Percentiles rank a stretch among this genome's conserved stretches.
phyloP scores from a whole-genome alignment of 2,329 filamentous ascomycete species.

The Fusarium clavum region DNA sequence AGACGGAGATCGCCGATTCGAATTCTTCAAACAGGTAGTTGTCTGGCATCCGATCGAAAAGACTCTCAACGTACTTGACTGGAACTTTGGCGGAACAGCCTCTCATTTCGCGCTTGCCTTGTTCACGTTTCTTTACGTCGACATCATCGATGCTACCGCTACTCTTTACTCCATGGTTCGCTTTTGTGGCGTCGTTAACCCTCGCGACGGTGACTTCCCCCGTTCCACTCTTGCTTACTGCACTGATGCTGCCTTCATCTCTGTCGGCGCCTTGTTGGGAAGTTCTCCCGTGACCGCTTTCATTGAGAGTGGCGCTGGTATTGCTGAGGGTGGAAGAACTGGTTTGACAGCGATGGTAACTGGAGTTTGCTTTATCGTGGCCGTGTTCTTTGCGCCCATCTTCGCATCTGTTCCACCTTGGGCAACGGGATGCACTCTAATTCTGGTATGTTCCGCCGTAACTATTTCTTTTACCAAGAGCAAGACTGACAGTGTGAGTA shows the following conservation, averaged over 20 bases:
- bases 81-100: conserved; percentile 67
- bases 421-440: conserved; percentile 79
- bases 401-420: conserved; percentile 82
- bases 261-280: conserved; percentile 76
- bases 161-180: conserved; percentile 86
- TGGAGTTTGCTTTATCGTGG: conserved; percentile 76
- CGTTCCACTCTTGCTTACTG: conserved; percentile 84
- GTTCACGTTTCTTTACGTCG: conserved; percentile 83
- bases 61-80: conserved; percentile 73
- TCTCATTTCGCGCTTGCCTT: conserved; percentile 76
- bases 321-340: conserved; percentile 79
- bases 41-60: conserved; percentile 76
- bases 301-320: conserved; percentile 80
- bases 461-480: accelerated
- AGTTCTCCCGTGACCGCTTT: conserved; percentile 79
- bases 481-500: conserved; percentile 44
- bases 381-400: conserved; percentile 80
- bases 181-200: conserved; percentile 74
- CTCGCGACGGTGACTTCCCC: conserved; percentile 82
- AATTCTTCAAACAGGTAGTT: conserved; percentile 79
- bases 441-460: conserved; percentile 63
- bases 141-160: conserved; percentile 82
- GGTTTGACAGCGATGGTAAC: conserved; percentile 77
- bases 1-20: conserved; percentile 72
- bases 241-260: conserved; percentile 77